Conservation (phyloP, 345 rosid species). For the Salix purpurea region DNA sequence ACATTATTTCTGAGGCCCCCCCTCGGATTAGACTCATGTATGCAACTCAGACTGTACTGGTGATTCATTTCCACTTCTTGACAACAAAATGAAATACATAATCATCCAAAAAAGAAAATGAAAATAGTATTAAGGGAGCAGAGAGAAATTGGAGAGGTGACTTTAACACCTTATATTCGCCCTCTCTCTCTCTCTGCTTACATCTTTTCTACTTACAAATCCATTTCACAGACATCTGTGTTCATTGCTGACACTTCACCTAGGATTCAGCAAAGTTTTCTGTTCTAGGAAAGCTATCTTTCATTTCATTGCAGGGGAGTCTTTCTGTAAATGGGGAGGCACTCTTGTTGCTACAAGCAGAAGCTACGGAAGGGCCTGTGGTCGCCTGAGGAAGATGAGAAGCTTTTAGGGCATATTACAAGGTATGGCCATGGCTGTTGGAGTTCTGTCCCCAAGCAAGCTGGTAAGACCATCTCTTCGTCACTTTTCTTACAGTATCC, state of each 20-base stretch:
- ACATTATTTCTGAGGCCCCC: slow-evolving; percentile 34
- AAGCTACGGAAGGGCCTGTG: slow-evolving; percentile 97
- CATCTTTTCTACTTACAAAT: slow-evolving; percentile 15
- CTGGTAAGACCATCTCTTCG: slow-evolving; percentile 43
- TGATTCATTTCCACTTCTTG: slow-evolving; percentile 16
- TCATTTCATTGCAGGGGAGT: not conserved
- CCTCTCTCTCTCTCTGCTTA: slow-evolving; percentile 7
- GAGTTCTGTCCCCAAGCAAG: slow-evolving; percentile 98
- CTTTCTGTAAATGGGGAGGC: slow-evolving; percentile 70
- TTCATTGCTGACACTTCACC: slow-evolving; percentile 41
- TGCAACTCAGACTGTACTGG: slow-evolving; percentile 21
- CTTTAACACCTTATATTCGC: slow-evolving; percentile 16
- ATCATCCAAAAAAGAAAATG: not conserved
- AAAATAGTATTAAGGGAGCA: not conserved
- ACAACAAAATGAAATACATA: not conserved
- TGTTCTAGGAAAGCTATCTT: slow-evolving; percentile 20
- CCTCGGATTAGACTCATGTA: slow-evolving; percentile 32
- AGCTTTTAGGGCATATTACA: slow-evolving; percentile 78
- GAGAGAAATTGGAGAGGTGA: not conserved
- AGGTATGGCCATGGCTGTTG: slow-evolving; percentile 93
- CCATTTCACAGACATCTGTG: slow-evolving; percentile 8
- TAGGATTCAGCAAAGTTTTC: slow-evolving; percentile 28
- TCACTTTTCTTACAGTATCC: not conserved
- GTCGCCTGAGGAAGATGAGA: slow-evolving; percentile 99
- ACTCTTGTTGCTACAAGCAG: slow-evolving; percentile 95